Evolutionary conservation across 805 yeast species (phyloP).

Genomic region (Myxozyma melibiosi): DNA sequence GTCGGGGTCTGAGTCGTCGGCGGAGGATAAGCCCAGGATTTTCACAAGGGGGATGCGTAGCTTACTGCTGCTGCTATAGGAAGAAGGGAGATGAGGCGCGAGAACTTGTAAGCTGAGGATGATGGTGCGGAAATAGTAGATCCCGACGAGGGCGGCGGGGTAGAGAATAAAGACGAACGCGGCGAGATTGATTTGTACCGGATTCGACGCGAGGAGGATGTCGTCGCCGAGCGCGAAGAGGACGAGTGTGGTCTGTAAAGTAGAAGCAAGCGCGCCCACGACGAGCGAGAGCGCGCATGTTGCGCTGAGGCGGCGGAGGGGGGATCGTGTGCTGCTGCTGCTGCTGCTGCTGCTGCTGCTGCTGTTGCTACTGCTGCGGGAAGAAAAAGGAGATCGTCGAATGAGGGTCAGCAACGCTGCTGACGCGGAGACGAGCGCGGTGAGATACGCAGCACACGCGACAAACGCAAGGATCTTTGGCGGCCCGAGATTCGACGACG

Average conservation of each 20-base stretch:
- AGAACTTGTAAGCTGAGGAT: no score
- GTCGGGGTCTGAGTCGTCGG: no score
- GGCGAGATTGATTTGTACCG: not conserved
- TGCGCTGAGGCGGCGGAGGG: constrained; percentile 5
- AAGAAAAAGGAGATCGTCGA: no score
- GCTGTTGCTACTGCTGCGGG: not conserved
- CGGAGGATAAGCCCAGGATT: not conserved
- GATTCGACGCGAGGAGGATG: constrained; percentile 13
- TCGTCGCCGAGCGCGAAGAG: constrained; percentile 7
- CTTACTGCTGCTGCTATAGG: no score
- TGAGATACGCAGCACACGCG: constrained; percentile 9
- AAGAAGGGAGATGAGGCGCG: no score
- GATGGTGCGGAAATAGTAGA: not conserved
- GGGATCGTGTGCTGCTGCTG: not conserved
- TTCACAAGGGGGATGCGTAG: not conserved
- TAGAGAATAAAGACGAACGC: not conserved
- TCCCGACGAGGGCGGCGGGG: not conserved
- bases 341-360: not conserved
- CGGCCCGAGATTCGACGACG: not conserved
- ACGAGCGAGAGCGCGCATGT: constrained; percentile 5
- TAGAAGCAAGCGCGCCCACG: constrained; percentile 7
- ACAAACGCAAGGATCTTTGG: constrained; percentile 15
- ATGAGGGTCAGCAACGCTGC: not conserved
- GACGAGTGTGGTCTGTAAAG: not conserved
- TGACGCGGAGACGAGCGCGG: constrained; percentile 14